Evolutionary conservation across 176 grass and related monocot species (phyloP), one percentile per base, ranked within the genome.

Genomic region (Carex pumila): DNA sequence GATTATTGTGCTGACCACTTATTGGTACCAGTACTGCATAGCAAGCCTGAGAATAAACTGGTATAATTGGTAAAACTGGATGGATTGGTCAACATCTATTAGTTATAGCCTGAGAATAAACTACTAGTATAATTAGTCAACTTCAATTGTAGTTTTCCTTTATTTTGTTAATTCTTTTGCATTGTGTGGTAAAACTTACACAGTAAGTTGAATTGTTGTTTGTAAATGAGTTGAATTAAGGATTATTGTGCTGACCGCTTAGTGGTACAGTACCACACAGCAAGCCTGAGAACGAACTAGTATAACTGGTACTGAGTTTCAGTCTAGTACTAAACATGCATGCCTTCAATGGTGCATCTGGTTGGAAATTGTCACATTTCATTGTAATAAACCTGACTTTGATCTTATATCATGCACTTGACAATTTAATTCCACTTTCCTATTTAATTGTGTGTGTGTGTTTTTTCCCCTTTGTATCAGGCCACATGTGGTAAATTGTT

Each of bases 401-500:
- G 13, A 50, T 74, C 8, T 74, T 74, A 78, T 78, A 56, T 34
- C 29, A 34, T 17, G 10, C 71, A 53, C 50, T 78, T 78, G 43
- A 74, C 17, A 64, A 81, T 43, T 39, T 81, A 64, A 22, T 47
- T 63, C 37, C 1, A 67, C 18, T 43, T 64, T 25, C 57, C 34
- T 81, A 39, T 39, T 30, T 82, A 49, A 52, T 82, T 1, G 6
- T 18, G 41, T 13, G 25, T 25, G 25, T 25, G 25, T 83, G n/a
- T 41, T 85, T 90, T 3, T 34, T 25, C 25, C 25, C 25, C 61
- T 71, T 68, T 90, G 89, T 86, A 39, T 85, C 91, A 99, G 96
- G 52, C 85, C 91, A 1, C 85, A 90, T 1, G 70, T 88, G 79
- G 79, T 99, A 53, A 95, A 99, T 65, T 94, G 91, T 77, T 90